phyloP scores from a whole-genome alignment of 148 eudicot species.

The Dianthus caryophyllus region DNA sequence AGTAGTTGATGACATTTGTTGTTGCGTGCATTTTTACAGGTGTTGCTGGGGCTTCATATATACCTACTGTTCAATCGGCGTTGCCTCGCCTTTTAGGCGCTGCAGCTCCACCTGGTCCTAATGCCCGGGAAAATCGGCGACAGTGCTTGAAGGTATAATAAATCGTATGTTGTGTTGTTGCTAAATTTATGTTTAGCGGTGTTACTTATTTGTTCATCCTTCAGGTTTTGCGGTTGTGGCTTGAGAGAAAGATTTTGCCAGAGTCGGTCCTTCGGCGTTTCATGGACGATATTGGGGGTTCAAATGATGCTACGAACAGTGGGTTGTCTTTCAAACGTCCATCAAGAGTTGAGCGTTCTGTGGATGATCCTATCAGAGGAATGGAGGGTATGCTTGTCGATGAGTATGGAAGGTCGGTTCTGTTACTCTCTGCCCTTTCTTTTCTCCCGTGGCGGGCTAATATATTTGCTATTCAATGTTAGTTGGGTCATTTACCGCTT shows the following conservation, averaged over 20 bases:
- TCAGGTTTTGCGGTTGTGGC: conserved; percentile 87
- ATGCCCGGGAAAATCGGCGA: conserved; percentile 82
- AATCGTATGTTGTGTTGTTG: conserved; percentile 1
- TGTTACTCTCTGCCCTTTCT: conserved; percentile 6
- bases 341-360: conserved; percentile 78
- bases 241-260: conserved; percentile 90
- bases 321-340: conserved; percentile 64
- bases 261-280: conserved; percentile 65
- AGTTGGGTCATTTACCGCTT: not conserved
- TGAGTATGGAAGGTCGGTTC: conserved; percentile 83
- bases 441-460: not conserved
- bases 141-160: conserved; percentile 79
- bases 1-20: conserved; percentile 3
- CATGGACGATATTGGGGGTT: conserved; percentile 63
- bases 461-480: not conserved
- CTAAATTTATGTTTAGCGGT: conserved; percentile 3
- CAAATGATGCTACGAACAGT: conserved; percentile 48
- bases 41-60: conserved; percentile 81
- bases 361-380: conserved; percentile 93
- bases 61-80: conserved; percentile 77
- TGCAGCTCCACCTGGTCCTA: conserved; percentile 78
- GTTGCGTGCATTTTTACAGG: conserved; percentile 34
- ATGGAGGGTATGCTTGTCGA: conserved; percentile 98
- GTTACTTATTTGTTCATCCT: not conserved
- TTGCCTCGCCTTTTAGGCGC: conserved; percentile 84